phyloP scores from a whole-genome alignment of 148 eudicot species.

The Rhododendron kiyosumense region DNA sequence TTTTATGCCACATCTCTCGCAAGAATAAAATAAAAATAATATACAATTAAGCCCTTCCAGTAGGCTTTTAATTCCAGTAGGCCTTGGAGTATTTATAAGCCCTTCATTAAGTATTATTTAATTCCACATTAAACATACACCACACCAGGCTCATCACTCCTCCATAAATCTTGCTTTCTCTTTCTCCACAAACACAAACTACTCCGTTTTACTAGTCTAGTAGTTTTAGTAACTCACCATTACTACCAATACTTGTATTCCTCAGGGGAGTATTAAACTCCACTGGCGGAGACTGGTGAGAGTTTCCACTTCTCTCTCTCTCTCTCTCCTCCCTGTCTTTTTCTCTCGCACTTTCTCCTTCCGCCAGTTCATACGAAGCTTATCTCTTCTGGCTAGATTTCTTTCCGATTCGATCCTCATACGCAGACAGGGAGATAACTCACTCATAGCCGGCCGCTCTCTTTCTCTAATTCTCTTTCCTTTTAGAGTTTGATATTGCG shows the following conservation, averaged over 20 bases:
- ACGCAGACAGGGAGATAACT: neutral
- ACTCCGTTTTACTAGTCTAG: neutral
- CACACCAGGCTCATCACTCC: neutral
- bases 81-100: neutral
- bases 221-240: neutral
- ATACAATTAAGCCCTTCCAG: too few relatives aligned
- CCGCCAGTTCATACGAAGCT: neutral
- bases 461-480: neutral
- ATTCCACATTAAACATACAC: neutral
- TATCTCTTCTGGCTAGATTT: constrained; percentile 1
- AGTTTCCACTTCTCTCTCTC: neutral
- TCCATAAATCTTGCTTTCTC: neutral
- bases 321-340: neutral
- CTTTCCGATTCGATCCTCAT: neutral
- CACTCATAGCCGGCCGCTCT: neutral
- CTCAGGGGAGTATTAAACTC: neutral
- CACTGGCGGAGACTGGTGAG: neutral
- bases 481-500: neutral
- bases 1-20: too few relatives aligned
- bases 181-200: too few relatives aligned
- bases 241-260: neutral
- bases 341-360: neutral
- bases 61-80: too few relatives aligned
- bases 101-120: neutral
- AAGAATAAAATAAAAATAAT: too few relatives aligned